A percentile compares a stretch with the other conserved stretches of the same genome.
These are phyloP conservation scores for Chaetomium olivaceum DNA, from an alignment of 2,329 filamentous ascomycete species.

Conservation along the genomic window DNA sequence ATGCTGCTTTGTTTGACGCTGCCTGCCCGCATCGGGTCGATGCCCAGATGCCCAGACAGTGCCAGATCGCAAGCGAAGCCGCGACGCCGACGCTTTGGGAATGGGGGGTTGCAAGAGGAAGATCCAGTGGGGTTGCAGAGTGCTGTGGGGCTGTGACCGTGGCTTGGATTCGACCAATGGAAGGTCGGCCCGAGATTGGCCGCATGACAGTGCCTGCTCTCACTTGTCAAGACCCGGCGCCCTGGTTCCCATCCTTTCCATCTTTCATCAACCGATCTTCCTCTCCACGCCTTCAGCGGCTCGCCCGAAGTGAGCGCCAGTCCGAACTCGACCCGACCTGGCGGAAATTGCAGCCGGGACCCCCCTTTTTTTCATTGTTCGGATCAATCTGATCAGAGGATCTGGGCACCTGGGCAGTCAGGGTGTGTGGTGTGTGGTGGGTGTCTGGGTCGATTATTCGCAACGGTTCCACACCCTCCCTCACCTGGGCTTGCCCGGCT, in stretches of 20 bases:
- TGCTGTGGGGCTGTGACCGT: neutral
- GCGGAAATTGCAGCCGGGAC: neutral
- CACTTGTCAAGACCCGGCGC: neutral
- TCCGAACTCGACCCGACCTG: neutral
- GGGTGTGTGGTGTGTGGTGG: neutral
- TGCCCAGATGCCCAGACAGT: neutral
- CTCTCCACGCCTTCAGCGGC: too few species aligned
- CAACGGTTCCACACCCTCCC: neutral
- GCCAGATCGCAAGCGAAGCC: conserved; percentile 3
- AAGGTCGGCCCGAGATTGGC: neutral
- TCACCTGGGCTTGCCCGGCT: too few species aligned
- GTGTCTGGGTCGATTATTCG: neutral
- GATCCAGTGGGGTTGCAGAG: neutral
- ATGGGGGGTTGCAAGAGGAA: neutral
- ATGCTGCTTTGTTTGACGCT: neutral
- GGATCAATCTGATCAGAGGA: neutral
- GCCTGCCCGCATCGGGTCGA: neutral
- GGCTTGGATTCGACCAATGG: neutral
- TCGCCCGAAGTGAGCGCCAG: too few species aligned
- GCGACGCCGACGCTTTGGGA: conserved; percentile 19
- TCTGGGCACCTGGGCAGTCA: neutral
- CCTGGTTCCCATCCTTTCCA: conserved; percentile 3
- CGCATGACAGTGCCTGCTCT: neutral
- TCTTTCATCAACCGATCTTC: neutral
- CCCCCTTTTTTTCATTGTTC: conserved; percentile 1